A percentile compares a stretch with the other conserved stretches of the same genome.
phyloP scores from a whole-genome alignment of 345 rosid species.

The Mallotus nudiflorus region DNA sequence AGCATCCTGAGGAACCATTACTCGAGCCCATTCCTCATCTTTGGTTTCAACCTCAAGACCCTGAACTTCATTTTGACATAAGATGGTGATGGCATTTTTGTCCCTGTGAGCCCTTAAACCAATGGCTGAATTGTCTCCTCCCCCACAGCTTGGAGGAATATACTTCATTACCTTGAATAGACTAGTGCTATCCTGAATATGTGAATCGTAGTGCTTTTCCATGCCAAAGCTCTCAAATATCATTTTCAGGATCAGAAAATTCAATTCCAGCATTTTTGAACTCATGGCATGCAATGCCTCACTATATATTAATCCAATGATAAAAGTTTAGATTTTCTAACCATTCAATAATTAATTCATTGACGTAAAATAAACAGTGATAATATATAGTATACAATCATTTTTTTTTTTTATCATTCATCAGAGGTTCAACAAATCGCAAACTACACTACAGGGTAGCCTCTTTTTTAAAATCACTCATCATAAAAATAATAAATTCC shows the following conservation, averaged over 20 bases:
- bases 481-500: no score
- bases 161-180: slow-evolving; percentile 43
- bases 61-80: slow-evolving; percentile 50
- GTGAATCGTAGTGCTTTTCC: slow-evolving; percentile 25
- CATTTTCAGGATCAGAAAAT: slow-evolving; percentile 39
- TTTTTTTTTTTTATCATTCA: no score
- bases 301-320: slow-evolving; percentile 25
- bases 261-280: slow-evolving; percentile 41
- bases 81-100: slow-evolving; percentile 42
- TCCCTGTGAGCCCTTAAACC: slow-evolving; percentile 50
- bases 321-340: no score
- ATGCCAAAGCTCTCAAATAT: slow-evolving; percentile 42
- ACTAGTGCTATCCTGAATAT: slow-evolving; percentile 22
- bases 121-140: slow-evolving; percentile 8
- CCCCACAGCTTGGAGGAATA: slow-evolving; percentile 12
- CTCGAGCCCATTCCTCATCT: slow-evolving; percentile 36
- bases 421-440: no score
- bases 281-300: slow-evolving; percentile 31
- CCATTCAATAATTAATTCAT: no score
- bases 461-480: no score
- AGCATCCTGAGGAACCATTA: slow-evolving; percentile 35
- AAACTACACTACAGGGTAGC: no score
- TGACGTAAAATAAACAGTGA: no score
- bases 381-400: background rate
- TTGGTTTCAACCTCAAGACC: slow-evolving; percentile 44